Conservation (phyloP, 257 asterid species). For the Solanum acaule region DNA sequence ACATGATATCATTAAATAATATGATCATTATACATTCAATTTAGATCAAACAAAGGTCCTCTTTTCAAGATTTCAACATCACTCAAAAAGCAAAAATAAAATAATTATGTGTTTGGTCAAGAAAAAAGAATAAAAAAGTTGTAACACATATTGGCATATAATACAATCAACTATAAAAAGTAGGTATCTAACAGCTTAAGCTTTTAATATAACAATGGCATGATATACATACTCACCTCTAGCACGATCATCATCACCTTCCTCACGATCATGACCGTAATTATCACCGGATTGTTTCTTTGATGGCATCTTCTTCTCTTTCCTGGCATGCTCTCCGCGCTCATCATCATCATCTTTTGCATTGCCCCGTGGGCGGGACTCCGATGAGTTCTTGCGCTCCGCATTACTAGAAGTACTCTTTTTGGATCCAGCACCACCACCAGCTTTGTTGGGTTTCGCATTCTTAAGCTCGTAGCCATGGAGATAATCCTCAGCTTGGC, state of each 20-base stretch:
- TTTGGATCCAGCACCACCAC: not conserved
- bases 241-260: not conserved
- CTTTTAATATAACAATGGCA: not conserved
- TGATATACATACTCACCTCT: not conserved
- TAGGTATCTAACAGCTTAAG: no score
- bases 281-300: not conserved
- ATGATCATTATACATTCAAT: no score
- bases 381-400: not conserved
- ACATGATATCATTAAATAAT: not conserved
- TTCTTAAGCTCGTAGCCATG: slow-evolving; percentile 8
- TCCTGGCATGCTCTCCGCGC: not conserved
- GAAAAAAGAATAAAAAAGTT: no score
- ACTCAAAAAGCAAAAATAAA: no score
- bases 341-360: not conserved
- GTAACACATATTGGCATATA: no score
- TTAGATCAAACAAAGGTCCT: no score
- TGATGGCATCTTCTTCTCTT: not conserved
- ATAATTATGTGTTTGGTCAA: no score
- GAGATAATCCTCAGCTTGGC: slow-evolving; percentile 25
- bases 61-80: no score
- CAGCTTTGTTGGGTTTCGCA: not conserved
- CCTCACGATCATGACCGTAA: not conserved
- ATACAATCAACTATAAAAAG: no score
- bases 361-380: not conserved
- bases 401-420: not conserved